These are phyloP conservation scores for Boletus speciosus DNA, from an alignment of 768 basidiomycete species.

Conservation along the genomic window DNA sequence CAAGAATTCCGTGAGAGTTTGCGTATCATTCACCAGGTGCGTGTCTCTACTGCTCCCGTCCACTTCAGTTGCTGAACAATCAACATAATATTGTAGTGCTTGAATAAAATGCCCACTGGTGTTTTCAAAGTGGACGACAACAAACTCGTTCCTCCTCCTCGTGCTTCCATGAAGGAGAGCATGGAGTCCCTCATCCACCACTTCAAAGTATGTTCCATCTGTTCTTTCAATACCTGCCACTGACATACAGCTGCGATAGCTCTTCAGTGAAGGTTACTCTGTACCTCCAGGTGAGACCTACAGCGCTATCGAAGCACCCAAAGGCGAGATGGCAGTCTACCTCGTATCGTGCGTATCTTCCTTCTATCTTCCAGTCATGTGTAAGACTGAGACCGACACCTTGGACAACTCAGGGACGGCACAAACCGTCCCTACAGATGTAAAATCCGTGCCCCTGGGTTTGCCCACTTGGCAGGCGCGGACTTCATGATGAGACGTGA, in stretches of 20 bases:
- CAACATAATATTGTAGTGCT: constrained; percentile 51
- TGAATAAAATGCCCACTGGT: constrained; percentile 96
- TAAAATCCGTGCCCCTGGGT: constrained; percentile 95
- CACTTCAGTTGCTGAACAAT: neutral
- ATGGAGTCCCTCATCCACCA: constrained; percentile 99
- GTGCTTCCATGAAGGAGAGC: constrained; percentile 98
- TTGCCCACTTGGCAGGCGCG: constrained; percentile 91
- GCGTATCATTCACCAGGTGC: constrained; percentile 76
- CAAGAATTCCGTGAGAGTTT: constrained; percentile 97
- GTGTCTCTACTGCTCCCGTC: constrained; percentile 4
- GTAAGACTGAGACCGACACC: neutral
- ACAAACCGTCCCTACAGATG: constrained; percentile 95
- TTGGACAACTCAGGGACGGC: constrained; percentile 60
- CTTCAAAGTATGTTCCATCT: constrained; percentile 68
- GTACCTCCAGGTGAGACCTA: constrained; percentile 97
- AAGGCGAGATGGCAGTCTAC: constrained; percentile 99
- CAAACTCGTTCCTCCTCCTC: constrained; percentile 93
- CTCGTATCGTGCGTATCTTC: constrained; percentile 74
- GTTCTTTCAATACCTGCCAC: neutral
- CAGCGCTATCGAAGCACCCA: constrained; percentile 95
- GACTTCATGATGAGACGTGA: constrained; percentile 98
- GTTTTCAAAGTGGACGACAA: constrained; percentile 95
- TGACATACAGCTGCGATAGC: constrained; percentile 39
- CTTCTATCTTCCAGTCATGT: neutral
- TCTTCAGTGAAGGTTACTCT: constrained; percentile 95